Base-by-base conservation (phyloP, 2,329 filamentous ascomycete species). In the Fusarium sp. region DNA sequence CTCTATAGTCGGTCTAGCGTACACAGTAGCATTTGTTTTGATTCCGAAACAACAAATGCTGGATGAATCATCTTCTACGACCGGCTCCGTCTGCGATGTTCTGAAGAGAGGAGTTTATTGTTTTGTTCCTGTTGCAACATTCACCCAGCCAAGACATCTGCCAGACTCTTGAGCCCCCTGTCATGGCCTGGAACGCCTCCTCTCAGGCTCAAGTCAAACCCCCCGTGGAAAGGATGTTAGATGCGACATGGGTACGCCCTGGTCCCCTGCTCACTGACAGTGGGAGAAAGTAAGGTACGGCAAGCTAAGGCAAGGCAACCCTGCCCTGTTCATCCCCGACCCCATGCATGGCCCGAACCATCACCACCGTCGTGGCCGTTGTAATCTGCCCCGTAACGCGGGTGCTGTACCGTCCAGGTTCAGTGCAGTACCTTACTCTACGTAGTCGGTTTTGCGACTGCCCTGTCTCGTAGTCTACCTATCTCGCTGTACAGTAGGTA, bases 351-450 rank as follows among this genome's bases (percentile, higher is more conserved):
- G 69, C 56, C 69, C 69, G 68, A 73, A 73, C 70, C 72, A 76
- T 75, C 66, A 75, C 63, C 68, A 75, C 74, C 74, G 74, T 66
- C 70, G 74, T 69, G 62, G 72, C 74, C 74, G 74, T 76, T 76
- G 73, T 62, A 76, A 75, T 75, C 72, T 75, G 70, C 73, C 64
- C 69, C 73, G 68, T 69, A 63, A 42, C 50, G 50, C 50, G 32
- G 50, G 22, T 42, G 18, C 50, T 56, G 51, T 67, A 49, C 54
- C 50, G 59, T 61, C 22, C 22, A 43, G 6, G 59, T 61, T 24
- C 22, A 43, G 6, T 51, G 45, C 42, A 50, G 57, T 59, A 58
- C 59, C 50, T 68, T 62, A 50, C 54, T 53, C 51, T 70, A 56
- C 43, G 29, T 40, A 63, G 47, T 34, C 22, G 30, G 20, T 34